A percentile compares a stretch with the other conserved stretches of the same genome.
These are phyloP conservation scores for Paecilomyces variotii DNA, from an alignment of 2,329 filamentous ascomycete genomes.

Conservation along the genomic window DNA sequence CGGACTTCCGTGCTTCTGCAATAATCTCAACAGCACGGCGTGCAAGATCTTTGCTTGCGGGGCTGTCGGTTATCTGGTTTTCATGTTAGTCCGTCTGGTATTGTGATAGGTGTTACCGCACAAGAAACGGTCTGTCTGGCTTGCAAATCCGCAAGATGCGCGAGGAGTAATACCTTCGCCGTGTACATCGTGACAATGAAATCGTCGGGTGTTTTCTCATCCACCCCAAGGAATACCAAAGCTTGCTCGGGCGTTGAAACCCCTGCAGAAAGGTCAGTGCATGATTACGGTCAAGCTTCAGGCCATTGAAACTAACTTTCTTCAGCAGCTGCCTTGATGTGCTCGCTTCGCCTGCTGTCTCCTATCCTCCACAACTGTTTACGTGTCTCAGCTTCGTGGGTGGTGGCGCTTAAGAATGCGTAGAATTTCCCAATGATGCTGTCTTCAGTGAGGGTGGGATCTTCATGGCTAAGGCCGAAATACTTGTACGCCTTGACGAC, in stretches of 20 bases:
- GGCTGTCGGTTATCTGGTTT: slow-evolving; percentile 43
- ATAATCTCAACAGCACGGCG: slow-evolving; percentile 52
- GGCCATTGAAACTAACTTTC: slow-evolving; percentile 34
- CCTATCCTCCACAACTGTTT: slow-evolving; percentile 54
- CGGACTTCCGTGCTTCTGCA: slow-evolving; percentile 50
- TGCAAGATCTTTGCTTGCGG: slow-evolving; percentile 42
- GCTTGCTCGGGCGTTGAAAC: slow-evolving; percentile 58
- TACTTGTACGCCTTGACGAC: slow-evolving; percentile 51
- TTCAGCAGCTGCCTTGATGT: slow-evolving; percentile 51
- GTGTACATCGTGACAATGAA: slow-evolving; percentile 51
- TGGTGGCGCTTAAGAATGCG: slow-evolving; percentile 49
- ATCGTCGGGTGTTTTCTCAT: slow-evolving; percentile 45
- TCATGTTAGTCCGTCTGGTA: not conserved
- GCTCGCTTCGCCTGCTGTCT: slow-evolving; percentile 47
- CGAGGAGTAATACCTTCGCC: slow-evolving; percentile 40
- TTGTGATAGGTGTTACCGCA: not conserved
- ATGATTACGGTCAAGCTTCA: not conserved
- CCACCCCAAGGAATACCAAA: slow-evolving; percentile 51
- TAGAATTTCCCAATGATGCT: slow-evolving; percentile 56
- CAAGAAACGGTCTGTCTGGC: not conserved
- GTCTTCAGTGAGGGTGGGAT: slow-evolving; percentile 45
- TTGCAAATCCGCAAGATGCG: not conserved
- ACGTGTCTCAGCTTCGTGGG: slow-evolving; percentile 49
- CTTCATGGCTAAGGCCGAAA: slow-evolving; percentile 46
- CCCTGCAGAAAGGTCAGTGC: slow-evolving; percentile 20